phyloP scores from a whole-genome alignment of 371 early-diverging fungal genomes.

The Chytridium lagenaria region DNA sequence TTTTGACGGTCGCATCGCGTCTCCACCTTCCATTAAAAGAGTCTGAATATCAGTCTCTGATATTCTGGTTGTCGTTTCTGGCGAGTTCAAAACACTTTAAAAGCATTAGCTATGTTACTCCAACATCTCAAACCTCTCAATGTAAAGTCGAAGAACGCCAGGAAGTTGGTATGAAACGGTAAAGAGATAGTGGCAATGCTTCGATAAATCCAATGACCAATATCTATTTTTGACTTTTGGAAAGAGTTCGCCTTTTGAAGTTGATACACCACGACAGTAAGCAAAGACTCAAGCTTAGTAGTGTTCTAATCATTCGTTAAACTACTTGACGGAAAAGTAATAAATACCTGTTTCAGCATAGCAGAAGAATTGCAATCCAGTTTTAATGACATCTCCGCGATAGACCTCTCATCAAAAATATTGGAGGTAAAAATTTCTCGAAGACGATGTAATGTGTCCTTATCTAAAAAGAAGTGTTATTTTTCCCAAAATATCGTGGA shows the following conservation, averaged over 20 bases:
- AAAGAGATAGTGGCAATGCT: conserved; percentile 20
- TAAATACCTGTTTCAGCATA: background rate
- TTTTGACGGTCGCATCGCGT: background rate
- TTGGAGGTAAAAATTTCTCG: conserved; percentile 33
- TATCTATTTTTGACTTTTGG: conserved; percentile 26
- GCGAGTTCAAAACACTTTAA: background rate
- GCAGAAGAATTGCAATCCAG: background rate
- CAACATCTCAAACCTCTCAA: conserved; percentile 41
- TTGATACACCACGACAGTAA: conserved; percentile 39
- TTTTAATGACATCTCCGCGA: conserved; percentile 34
- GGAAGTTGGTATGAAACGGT: conserved; percentile 36
- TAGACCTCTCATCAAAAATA: conserved; percentile 29
- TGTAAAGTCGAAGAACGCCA: conserved; percentile 34
- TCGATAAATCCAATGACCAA: conserved; percentile 36
- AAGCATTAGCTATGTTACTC: no score
- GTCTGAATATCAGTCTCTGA: background rate
- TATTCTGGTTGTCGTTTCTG: background rate
- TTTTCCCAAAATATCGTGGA: background rate
- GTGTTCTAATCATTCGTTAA: background rate
- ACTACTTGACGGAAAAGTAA: background rate
- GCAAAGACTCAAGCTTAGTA: conserved; percentile 9
- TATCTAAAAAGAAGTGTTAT: background rate
- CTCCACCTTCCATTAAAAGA: background rate
- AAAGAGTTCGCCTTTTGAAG: conserved; percentile 40
- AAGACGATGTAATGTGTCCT: conserved; percentile 29